Conservation (phyloP, 139 green algal species). For the Haematococcus lacustris region DNA sequence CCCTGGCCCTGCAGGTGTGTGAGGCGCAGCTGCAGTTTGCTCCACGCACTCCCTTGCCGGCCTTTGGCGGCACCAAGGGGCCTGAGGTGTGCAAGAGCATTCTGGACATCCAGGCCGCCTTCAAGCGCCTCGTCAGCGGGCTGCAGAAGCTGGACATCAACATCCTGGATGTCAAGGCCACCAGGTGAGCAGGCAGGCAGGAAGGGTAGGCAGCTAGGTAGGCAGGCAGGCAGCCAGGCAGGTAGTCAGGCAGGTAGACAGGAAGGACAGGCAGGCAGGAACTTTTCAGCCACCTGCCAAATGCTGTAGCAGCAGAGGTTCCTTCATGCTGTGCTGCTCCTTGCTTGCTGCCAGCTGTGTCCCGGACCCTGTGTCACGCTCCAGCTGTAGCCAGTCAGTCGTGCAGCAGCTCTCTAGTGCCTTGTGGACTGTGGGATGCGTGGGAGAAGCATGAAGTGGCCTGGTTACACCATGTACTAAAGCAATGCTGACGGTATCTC, state of each 20-base stretch:
- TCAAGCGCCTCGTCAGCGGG: slow-evolving; percentile 48
- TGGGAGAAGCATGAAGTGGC: too few species aligned
- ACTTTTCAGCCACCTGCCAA: too few species aligned
- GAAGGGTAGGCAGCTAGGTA: too few species aligned
- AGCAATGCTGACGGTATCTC: neutral
- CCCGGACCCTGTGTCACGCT: too few species aligned
- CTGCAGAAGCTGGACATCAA: slow-evolving; percentile 40
- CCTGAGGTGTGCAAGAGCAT: slow-evolving; percentile 72
- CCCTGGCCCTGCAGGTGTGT: slow-evolving; percentile 54
- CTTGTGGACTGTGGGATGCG: too few species aligned
- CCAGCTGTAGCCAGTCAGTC: too few species aligned
- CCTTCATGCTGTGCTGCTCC: neutral
- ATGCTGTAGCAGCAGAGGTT: neutral
- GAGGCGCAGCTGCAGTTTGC: slow-evolving; percentile 83
- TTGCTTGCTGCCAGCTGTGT: too few species aligned
- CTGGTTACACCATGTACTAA: neutral
- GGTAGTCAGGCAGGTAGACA: too few species aligned
- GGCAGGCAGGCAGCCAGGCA: neutral
- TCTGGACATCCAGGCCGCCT: slow-evolving; percentile 65
- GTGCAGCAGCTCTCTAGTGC: too few species aligned
- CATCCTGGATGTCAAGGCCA: slow-evolving; percentile 79
- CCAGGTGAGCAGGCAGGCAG: slow-evolving; percentile 25
- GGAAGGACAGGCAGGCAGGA: too few species aligned
- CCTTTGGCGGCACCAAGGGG: slow-evolving; percentile 72
- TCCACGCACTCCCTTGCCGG: slow-evolving; percentile 47